Evolutionary conservation across 2,329 filamentous ascomycete genomes (phyloP).

Genomic region (Capronia americana): DNA sequence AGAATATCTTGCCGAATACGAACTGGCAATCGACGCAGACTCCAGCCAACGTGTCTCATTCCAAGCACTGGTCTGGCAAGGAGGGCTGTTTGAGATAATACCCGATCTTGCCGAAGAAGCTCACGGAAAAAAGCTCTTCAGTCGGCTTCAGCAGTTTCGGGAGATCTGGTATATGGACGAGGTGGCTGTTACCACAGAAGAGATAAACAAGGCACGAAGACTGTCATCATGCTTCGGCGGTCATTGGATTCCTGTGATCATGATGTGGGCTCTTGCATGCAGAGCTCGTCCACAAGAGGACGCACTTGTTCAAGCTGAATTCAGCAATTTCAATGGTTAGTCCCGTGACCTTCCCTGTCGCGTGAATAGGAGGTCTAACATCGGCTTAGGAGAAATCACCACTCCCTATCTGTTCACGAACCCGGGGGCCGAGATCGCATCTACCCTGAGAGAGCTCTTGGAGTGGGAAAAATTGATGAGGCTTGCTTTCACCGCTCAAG

Average conservation of each 20-base stretch:
- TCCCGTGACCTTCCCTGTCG: neutral
- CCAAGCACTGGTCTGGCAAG: neutral
- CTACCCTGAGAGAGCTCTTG: neutral
- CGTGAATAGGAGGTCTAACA: neutral
- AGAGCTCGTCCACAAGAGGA: neutral
- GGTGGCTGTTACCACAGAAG: neutral
- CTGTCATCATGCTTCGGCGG: constrained; percentile 8
- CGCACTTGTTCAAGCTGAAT: neutral
- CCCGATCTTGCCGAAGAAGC: constrained; percentile 1
- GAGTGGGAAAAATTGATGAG: neutral
- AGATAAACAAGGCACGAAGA: neutral
- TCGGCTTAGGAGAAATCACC: neutral
- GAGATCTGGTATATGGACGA: neutral
- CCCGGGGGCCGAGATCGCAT: neutral
- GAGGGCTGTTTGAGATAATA: constrained; percentile 3
- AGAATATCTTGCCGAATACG: constrained; percentile 1
- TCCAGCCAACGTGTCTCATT: neutral
- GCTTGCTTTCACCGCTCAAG: neutral
- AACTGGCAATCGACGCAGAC: neutral
- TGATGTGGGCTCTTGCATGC: constrained; percentile 7
- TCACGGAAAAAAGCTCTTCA: neutral
- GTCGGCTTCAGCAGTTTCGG: neutral
- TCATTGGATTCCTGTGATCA: constrained; percentile 3
- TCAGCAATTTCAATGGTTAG: neutral
- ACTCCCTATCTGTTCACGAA: neutral